Evolutionary conservation across 179 eudicot species (phyloP).

Genomic region (Heliamphora pulchella): DNA sequence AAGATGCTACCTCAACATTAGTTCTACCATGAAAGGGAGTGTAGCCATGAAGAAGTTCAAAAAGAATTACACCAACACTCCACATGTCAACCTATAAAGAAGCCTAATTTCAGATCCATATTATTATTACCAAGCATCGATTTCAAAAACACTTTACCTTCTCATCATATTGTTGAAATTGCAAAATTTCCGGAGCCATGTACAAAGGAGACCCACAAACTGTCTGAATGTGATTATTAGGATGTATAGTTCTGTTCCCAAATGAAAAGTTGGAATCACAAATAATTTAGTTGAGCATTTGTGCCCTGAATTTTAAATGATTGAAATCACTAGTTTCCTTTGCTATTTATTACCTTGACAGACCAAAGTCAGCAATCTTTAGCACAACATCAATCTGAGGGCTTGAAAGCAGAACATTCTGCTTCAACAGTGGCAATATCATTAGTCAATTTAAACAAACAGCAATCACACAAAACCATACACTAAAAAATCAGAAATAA

Average conservation of each 20-base stretch:
- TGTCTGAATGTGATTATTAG: conserved; percentile 31
- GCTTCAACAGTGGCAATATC: conserved; percentile 10
- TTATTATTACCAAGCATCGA: neutral
- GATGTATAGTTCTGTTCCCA: conserved; percentile 27
- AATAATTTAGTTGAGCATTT: neutral
- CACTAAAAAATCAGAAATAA: neutral
- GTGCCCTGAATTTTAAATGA: neutral
- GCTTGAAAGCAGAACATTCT: conserved; percentile 45
- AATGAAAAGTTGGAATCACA: neutral
- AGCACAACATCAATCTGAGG: conserved; percentile 26
- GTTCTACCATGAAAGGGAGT: conserved; percentile 47
- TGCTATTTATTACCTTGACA: conserved; percentile 34
- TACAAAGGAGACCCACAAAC: conserved; percentile 52
- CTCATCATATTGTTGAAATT: conserved; percentile 42
- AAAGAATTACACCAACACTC: conserved; percentile 49
- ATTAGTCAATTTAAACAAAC: neutral
- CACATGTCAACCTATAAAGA: conserved; percentile 50
- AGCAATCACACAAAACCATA: neutral
- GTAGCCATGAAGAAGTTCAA: conserved; percentile 51
- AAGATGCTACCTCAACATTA: conserved; percentile 41
- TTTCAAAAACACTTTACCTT: conserved; percentile 26
- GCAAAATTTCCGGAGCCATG: conserved; percentile 57
- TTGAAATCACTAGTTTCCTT: conserved; percentile 6
- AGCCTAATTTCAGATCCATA: neutral
- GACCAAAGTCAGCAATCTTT: conserved; percentile 65